Conservation (phyloP, 805 yeast species). For the Sugiyamaella smithiae region DNA sequence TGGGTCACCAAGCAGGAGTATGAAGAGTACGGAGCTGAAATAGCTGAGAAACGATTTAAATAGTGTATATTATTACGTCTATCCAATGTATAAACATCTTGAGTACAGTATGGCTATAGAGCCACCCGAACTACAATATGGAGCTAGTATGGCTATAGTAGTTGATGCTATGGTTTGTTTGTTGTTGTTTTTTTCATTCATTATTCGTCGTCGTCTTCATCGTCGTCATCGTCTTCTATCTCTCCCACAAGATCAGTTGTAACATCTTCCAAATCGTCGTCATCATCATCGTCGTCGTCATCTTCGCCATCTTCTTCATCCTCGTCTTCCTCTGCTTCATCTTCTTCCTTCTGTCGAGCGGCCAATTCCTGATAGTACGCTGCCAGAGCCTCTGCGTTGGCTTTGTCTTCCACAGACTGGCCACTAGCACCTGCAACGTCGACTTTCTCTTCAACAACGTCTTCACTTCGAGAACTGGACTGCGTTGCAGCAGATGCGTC, state of each 20-base stretch:
- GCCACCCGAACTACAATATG: too few relatives aligned
- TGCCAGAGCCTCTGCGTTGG: slow-evolving; percentile 66
- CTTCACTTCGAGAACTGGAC: slow-evolving; percentile 9
- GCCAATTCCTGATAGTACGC: slow-evolving; percentile 77
- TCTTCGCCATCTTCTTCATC: slow-evolving; percentile 47
- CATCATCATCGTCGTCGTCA: slow-evolving; percentile 43
- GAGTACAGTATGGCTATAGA: too few relatives aligned
- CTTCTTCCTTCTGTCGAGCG: slow-evolving; percentile 61
- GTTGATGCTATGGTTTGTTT: too few relatives aligned
- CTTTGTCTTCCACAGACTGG: slow-evolving; percentile 55
- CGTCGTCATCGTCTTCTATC: slow-evolving; percentile 27
- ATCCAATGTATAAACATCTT: too few relatives aligned
- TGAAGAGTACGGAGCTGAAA: slow-evolving; percentile 53
- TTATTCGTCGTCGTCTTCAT: slow-evolving; percentile 29
- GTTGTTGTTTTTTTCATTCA: slow-evolving; percentile 28
- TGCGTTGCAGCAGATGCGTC: slow-evolving; percentile 20
- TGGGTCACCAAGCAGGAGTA: slow-evolving; percentile 64
- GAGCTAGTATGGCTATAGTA: too few relatives aligned
- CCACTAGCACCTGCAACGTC: slow-evolving; percentile 17
- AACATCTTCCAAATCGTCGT: slow-evolving; percentile 38
- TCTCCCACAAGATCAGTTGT: slow-evolving; percentile 12
- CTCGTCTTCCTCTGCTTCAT: slow-evolving; percentile 54
- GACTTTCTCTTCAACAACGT: slow-evolving; percentile 4
- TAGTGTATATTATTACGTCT: slow-evolving; percentile 18
- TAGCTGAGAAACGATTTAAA: slow-evolving; percentile 39